Base-by-base conservation (phyloP, 75 land plant species). In the Azolla pinnata region DNA sequence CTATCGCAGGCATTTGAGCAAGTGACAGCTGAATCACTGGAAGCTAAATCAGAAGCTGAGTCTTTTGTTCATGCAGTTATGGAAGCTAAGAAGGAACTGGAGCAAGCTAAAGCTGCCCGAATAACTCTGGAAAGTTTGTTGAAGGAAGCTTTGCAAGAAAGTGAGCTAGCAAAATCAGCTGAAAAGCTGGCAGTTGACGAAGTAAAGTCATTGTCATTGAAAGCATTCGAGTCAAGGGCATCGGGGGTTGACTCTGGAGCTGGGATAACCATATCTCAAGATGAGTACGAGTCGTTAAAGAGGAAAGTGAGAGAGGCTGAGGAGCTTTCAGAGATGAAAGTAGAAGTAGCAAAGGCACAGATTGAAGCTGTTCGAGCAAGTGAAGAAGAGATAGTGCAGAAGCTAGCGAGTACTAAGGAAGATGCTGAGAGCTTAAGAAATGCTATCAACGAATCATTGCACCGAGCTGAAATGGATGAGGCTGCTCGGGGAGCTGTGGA, bases 401-500 rank as follows among this genome's bases (percentile, higher is more conserved):
- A 70, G 29, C 29, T 88, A 20, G 84, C 79, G 47, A 21, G 57
- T 2, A 62, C 56, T 8, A 44, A 68, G 30, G 67, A 58, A 42
- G 85, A 79, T 35, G 67, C 73, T 25, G 74, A 75, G 49, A 78
- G 71, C 1, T 74, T 70, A 49, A 74, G 77, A 50, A 25, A 54
- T 10, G 80, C 77, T 9, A 69, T 79, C 4, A 68, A 73, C 57
- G 79, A 83, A 19, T 87, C 84, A 18, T 35, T 81, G 56, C 76
- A 73, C 68, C 75, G 67, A 62, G 89, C 84, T 49, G 87, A 88
- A 65, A 83, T 76, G 76, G 98, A 90, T 20, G 96, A 88, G 63
- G 87, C 90, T n/a, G 97, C 95, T 10, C 88, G 75, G 66, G 73
- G 59, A 33, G 89, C 86, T 10, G 79, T 88, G 21, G 97, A 92